Evolutionary conservation across 1,284 basidiomycete species (phyloP).

Genomic region (Mycena sp.): DNA sequence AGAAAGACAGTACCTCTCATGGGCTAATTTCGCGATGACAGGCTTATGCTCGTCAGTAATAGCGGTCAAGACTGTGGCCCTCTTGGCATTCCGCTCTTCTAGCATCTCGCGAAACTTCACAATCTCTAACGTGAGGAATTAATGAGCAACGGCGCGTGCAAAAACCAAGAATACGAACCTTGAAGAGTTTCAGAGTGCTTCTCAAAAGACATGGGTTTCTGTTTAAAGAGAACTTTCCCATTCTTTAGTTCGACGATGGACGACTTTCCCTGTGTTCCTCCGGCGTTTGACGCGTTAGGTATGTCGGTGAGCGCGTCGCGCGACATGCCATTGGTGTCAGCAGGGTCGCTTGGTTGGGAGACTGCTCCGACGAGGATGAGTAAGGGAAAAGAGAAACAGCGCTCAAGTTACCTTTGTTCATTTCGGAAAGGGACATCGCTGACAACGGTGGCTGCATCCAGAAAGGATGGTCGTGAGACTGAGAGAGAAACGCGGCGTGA

Average conservation of each 20-base stretch:
- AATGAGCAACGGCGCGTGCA: background rate
- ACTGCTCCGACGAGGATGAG: slow-evolving; percentile 1
- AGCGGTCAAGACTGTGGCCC: slow-evolving; percentile 56
- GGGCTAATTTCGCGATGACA: slow-evolving; percentile 81
- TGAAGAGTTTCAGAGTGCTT: slow-evolving; percentile 84
- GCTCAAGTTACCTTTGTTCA: slow-evolving; percentile 45
- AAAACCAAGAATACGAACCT: slow-evolving; percentile 56
- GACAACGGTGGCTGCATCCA: slow-evolving; percentile 35
- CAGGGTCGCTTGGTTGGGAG: background rate
- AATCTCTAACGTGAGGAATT: slow-evolving; percentile 57
- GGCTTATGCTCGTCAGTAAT: slow-evolving; percentile 77
- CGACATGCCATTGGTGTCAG: slow-evolving; percentile 37
- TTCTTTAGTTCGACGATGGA: slow-evolving; percentile 73
- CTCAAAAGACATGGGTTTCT: slow-evolving; percentile 80
- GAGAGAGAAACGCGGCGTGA: slow-evolving; percentile 36
- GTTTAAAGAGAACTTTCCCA: slow-evolving; percentile 81
- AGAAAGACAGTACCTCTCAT: slow-evolving; percentile 73
- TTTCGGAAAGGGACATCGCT: slow-evolving; percentile 49
- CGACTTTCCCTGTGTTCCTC: slow-evolving; percentile 51
- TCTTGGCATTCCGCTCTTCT: slow-evolving; percentile 55
- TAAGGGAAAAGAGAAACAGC: background rate
- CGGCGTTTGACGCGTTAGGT: slow-evolving; percentile 38
- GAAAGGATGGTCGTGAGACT: slow-evolving; percentile 15
- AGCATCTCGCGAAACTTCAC: slow-evolving; percentile 79
- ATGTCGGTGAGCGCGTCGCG: slow-evolving; percentile 35